Conservation (phyloP, 495 filamentous ascomycete species). For the Letharia columbiana region DNA sequence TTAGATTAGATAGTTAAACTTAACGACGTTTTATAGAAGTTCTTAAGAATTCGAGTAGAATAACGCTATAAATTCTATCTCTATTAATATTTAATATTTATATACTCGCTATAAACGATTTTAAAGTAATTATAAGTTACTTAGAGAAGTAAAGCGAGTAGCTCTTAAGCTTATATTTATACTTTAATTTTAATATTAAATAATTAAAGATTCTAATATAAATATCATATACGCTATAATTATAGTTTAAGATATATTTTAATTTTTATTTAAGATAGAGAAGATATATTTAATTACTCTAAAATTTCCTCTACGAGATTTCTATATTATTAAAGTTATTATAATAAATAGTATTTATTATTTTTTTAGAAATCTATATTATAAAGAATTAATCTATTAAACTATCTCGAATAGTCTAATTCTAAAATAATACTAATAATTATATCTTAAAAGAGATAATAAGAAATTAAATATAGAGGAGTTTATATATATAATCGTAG, state of each 20-base stretch:
- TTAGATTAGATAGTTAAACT: background rate
- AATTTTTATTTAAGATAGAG: too few relatives aligned
- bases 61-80: conserved; percentile 4
- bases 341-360: background rate
- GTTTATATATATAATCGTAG: conserved; percentile 8
- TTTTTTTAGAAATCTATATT: background rate
- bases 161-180: too few relatives aligned
- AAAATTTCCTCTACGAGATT: background rate
- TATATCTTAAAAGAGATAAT: background rate
- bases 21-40: background rate
- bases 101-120: background rate
- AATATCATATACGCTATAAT: too few relatives aligned
- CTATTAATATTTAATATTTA: conserved; percentile 13
- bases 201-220: too few relatives aligned
- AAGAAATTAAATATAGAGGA: conserved; percentile 3
- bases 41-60: conserved; percentile 11
- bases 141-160: background rate
- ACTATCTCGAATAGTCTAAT: background rate
- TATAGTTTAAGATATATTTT: too few relatives aligned
- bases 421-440: background rate
- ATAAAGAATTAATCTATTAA: background rate
- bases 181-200: too few relatives aligned
- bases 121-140: conserved; percentile 1
- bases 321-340: background rate
- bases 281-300: too few relatives aligned